Evolutionary conservation across 176 grass and related monocot genomes (phyloP).

Genomic region (Oryza nivara): DNA sequence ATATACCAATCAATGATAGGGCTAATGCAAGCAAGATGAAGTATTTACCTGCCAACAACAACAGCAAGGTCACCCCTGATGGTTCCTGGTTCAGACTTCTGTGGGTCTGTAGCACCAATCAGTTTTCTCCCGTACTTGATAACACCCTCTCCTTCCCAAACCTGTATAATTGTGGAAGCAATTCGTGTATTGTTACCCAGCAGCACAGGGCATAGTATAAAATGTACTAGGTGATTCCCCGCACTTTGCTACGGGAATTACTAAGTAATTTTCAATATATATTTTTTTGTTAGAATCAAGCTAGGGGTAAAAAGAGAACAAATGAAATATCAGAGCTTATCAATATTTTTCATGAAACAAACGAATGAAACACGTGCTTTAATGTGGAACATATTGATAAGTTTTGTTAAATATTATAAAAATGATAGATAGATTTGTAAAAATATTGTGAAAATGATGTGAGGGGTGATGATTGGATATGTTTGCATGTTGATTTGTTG

Average conservation of each 20-base stretch:
- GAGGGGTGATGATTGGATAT: too few species aligned
- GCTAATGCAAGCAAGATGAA: background rate
- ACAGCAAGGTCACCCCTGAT: conserved; percentile 92
- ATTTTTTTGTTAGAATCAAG: background rate
- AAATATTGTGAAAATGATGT: too few species aligned
- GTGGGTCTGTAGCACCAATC: conserved; percentile 92
- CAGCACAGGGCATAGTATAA: background rate
- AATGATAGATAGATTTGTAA: too few species aligned
- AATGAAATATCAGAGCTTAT: too few species aligned
- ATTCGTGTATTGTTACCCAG: background rate
- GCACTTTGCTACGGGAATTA: too few species aligned
- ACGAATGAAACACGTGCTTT: too few species aligned
- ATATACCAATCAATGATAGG: background rate
- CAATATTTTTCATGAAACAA: too few species aligned
- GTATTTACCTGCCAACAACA: conserved; percentile 76
- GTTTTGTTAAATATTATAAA: too few species aligned
- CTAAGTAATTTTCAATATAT: too few species aligned
- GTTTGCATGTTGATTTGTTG: too few species aligned
- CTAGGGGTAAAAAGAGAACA: too few species aligned
- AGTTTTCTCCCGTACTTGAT: conserved; percentile 92
- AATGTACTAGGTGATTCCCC: background rate
- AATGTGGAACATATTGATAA: too few species aligned
- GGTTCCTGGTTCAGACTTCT: conserved; percentile 94
- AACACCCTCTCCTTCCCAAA: conserved; percentile 98
- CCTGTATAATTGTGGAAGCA: conserved; percentile 40